Evolutionary conservation across 2,329 filamentous ascomycete species (phyloP), one percentile per base, ranked within the genome.

Genomic region (Fusarium buharicum): DNA sequence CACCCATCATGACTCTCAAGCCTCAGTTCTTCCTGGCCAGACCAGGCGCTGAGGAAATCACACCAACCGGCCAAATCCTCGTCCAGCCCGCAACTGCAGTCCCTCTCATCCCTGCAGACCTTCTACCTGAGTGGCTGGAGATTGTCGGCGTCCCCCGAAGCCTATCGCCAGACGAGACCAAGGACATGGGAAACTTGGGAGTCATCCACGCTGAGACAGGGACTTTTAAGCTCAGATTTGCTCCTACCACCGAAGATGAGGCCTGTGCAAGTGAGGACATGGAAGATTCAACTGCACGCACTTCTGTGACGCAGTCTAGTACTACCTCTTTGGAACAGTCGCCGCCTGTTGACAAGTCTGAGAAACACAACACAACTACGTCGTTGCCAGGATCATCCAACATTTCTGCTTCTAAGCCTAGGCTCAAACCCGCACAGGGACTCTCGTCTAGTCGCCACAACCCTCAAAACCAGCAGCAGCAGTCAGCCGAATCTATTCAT

Each of bases 101-200:
- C 1, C 84, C 84, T 7, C 76, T 86, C n/a, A 75, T 86, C n/a
- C 77, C 83, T 0, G 70, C 79, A 12, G 83, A 86, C 67, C 76
- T 84, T 57, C 77, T 86, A 0, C 83, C 83, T 0, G 68, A 73
- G 2, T 80, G 79, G 74, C 59, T 84, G 4, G 72, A 79, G 6
- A 67, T 83, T 11, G 54, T 74, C 30, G 79, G 77, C 20, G 72
- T 82, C 4, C 80, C 82, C 4, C 78, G 80, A 6, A 64, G 75
- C 47, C 71, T 84, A 12, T 64, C 61, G 4, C 59, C 72, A 6
- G 73, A 76, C 31, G 74, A 82, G 50, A 77, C 75, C 2, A 60
- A 58, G 6, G 74, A 74, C 8, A 75, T 82, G 68, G 67, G 53
- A 14, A 78, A 77, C 62, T 57, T 82, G 2, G 80, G 79, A 5